Percentiles rank a stretch among this genome's conserved stretches.
Evolutionary conservation across 148 eudicot species (phyloP).

Genomic region (Chenopodium formosanum): DNA sequence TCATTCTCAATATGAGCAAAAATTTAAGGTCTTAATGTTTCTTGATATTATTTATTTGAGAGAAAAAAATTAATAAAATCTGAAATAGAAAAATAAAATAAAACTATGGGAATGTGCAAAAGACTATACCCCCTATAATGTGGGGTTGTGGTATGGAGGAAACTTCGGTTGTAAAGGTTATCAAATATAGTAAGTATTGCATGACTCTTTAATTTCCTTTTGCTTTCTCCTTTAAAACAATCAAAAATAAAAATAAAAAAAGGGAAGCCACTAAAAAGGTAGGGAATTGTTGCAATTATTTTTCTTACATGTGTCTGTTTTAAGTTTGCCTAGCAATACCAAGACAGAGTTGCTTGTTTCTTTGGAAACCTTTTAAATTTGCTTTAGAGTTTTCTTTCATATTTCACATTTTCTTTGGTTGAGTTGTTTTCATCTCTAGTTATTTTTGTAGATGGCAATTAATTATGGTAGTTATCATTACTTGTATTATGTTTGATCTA

Average conservation of each 20-base stretch:
- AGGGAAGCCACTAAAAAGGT: constrained; percentile 1
- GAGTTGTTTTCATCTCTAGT: background rate
- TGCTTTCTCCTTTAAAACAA: background rate
- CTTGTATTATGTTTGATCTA: too few species aligned
- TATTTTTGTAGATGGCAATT: too few species aligned
- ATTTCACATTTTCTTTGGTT: background rate
- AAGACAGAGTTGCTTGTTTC: constrained; percentile 3
- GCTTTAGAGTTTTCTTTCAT: background rate
- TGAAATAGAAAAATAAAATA: background rate
- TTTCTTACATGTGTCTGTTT: constrained; percentile 17
- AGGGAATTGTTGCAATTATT: constrained; percentile 4
- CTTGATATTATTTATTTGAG: too few species aligned
- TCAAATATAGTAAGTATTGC: constrained; percentile 4
- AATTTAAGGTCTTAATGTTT: background rate
- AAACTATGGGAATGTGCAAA: constrained; percentile 18
- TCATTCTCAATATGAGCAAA: constrained; percentile 31
- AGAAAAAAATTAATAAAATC: constrained; percentile 4
- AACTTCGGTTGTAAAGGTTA: constrained; percentile 34
- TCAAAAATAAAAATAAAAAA: background rate
- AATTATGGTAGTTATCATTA: background rate
- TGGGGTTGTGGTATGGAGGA: constrained; percentile 39
- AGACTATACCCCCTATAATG: constrained; percentile 21
- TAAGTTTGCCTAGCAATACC: constrained; percentile 8
- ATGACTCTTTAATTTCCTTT: background rate
- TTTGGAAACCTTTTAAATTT: constrained; percentile 1